Base-by-base conservation (phyloP, 1,284 basidiomycete genomes). In the Fomitopsis pinicola region DNA sequence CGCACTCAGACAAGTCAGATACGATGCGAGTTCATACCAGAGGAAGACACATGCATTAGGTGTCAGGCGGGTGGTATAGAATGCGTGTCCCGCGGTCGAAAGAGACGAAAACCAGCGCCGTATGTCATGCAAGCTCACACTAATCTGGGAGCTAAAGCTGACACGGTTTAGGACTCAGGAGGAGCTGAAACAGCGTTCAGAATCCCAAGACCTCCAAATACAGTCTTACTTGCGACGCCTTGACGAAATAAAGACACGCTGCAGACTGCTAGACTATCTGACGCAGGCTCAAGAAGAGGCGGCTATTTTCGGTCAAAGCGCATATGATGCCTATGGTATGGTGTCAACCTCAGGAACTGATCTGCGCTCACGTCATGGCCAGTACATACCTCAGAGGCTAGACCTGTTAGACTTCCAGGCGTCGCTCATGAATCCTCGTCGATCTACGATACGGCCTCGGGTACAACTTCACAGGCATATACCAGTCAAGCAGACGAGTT, bases 51-150 rank as follows among this genome's bases (percentile, higher is more conserved):
- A 12, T 85, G 83, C 65, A 75, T 78, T 54, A 71, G 82, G 40
- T 84, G 82, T 65, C 75, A 75, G 59, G 69, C 71, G 22, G 79
- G 79, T 50, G 77, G 77, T 54, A 75, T 82, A 63, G 72, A 77
- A 61, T 87, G 85, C 66, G 70, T 78, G 28, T 73, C 82, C n/a
- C 78, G 81, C 42, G 73, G 72, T 55, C 77, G 82, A 57, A 84
- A 85, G 73, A 84, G 84, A 66, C 78, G 83, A 48, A 82, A 84
- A 68, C 73, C 81, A 62, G 82, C 82, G 10, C 80, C 78, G 80
- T 80, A 73, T 71, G 82, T 76, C 62, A 6, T 46, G 8, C 19
- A 46, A 7, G 8, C 17, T 46, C 9, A 7, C 1, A 10, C 6
- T 26, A 19, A 5, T 22, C 19, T 26, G 12, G 10, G 2, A 12